These are phyloP conservation scores for Lipomyces yamanashiensis DNA, from an alignment of 805 yeast species.

Conservation along the genomic window DNA sequence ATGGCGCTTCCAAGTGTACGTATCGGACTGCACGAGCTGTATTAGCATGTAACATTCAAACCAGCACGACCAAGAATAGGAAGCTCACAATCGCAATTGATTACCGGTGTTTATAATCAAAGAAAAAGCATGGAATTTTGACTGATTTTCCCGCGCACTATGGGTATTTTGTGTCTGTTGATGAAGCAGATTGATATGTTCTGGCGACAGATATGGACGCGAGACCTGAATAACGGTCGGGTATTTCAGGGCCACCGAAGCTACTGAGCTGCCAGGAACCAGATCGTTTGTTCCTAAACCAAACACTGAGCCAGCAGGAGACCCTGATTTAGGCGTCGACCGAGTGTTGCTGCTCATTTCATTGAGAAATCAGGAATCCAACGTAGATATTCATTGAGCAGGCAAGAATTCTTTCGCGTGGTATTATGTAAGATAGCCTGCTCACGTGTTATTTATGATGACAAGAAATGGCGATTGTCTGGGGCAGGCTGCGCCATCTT, in stretches of 20 bases:
- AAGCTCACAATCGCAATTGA: constrained; percentile 31
- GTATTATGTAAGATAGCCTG: too few species aligned
- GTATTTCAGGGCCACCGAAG: background rate
- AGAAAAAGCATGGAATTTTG: constrained; percentile 27
- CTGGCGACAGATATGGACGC: constrained; percentile 29
- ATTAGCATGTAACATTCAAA: background rate
- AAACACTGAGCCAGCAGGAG: constrained; percentile 11
- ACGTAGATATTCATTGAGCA: background rate
- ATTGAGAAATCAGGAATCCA: background rate
- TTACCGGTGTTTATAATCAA: constrained; percentile 23
- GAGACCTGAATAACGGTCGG: constrained; percentile 28
- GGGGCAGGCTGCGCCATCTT: too few species aligned
- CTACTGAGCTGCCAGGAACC: background rate
- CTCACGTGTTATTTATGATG: too few species aligned
- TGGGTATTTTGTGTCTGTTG: constrained; percentile 8
- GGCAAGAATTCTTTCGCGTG: too few species aligned
- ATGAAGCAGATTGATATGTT: constrained; percentile 19
- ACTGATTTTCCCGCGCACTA: constrained; percentile 27
- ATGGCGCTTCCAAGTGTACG: constrained; percentile 39
- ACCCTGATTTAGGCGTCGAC: constrained; percentile 23
- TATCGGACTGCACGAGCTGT: constrained; percentile 30
- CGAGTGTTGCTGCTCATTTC: constrained; percentile 3
- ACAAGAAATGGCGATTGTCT: too few species aligned
- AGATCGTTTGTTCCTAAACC: background rate
- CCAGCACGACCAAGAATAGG: background rate